These are phyloP conservation scores for Lichtheimia ornata DNA, from an alignment of 371 early-diverging fungal species.

Conservation along the genomic window DNA sequence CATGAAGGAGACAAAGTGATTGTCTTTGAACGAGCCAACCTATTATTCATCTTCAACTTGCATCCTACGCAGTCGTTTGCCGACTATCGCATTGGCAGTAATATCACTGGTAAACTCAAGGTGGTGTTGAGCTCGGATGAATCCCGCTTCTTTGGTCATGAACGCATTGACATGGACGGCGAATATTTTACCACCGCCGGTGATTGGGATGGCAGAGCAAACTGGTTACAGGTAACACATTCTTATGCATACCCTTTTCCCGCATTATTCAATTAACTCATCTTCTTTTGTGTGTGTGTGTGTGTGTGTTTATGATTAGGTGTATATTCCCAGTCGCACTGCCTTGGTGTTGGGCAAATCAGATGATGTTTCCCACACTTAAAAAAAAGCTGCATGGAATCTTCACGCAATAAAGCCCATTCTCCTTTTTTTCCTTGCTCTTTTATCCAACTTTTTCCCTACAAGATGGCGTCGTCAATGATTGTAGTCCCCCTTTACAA, in stretches of 20 bases:
- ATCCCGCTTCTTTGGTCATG: slow-evolving; percentile 78
- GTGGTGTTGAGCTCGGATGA: slow-evolving; percentile 83
- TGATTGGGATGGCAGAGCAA: slow-evolving; percentile 69
- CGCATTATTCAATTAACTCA: neutral
- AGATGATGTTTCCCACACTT: slow-evolving; percentile 6
- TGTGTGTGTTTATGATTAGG: slow-evolving; percentile 8
- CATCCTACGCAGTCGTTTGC: slow-evolving; percentile 83
- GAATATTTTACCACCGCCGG: slow-evolving; percentile 69
- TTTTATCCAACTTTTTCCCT: neutral
- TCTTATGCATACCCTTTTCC: neutral
- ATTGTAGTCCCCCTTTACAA: slow-evolving; percentile 38
- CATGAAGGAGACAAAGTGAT: slow-evolving; percentile 92
- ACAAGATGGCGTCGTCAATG: slow-evolving; percentile 6
- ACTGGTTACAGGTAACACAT: slow-evolving; percentile 67
- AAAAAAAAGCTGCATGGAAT: neutral
- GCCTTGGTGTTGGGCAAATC: slow-evolving; percentile 56
- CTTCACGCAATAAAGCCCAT: neutral
- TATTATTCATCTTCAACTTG: slow-evolving; percentile 94
- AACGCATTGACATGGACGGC: slow-evolving; percentile 64
- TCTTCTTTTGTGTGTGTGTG: neutral
- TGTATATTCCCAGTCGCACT: slow-evolving; percentile 79
- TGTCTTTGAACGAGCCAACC: slow-evolving; percentile 87
- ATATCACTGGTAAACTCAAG: slow-evolving; percentile 68
- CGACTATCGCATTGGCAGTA: slow-evolving; percentile 86
- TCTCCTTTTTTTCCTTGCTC: neutral